Percentiles rank a stretch among this genome's conserved stretches.
Conservation (phyloP, 257 asterid genomes). For the Eucommia ulmoides region DNA sequence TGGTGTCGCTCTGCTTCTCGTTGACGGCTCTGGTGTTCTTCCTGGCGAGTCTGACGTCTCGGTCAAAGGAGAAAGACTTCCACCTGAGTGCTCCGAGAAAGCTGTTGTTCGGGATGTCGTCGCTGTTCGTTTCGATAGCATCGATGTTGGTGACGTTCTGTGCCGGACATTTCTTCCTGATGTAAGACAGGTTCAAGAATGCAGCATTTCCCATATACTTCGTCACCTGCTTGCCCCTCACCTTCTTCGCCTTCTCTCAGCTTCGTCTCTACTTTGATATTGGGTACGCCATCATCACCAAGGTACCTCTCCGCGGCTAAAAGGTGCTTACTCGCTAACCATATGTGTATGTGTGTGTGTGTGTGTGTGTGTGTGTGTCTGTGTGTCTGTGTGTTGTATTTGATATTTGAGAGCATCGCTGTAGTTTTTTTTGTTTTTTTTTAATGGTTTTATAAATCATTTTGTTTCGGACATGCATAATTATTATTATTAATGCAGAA, state of each 20-base stretch:
- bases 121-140: slow-evolving; percentile 39
- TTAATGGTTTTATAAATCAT: too few relatives aligned
- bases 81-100: slow-evolving; percentile 28
- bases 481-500: too few relatives aligned
- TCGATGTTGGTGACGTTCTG: slow-evolving; percentile 45
- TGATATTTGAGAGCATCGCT: too few relatives aligned
- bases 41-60: slow-evolving; percentile 46
- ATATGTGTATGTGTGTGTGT: too few relatives aligned
- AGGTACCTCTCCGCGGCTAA: slow-evolving; percentile 34
- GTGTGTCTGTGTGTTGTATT: too few relatives aligned
- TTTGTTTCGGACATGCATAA: too few relatives aligned
- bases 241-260: slow-evolving; percentile 30
- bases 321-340: too few relatives aligned
- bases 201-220: slow-evolving; percentile 36
- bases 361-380: too few relatives aligned
- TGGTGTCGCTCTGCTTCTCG: slow-evolving; percentile 44
- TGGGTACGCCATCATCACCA: slow-evolving; percentile 21
- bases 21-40: slow-evolving; percentile 50
- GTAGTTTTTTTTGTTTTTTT: too few relatives aligned
- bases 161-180: slow-evolving; percentile 47
- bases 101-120: slow-evolving; percentile 35
- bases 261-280: slow-evolving; percentile 50
- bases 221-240: slow-evolving; percentile 27
- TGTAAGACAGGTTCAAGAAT: slow-evolving; percentile 16
- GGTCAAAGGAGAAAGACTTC: slow-evolving; percentile 37